Evolutionary conservation across 106 monocot genomes (phyloP).

Genomic region (Dactylorhiza incarnata): DNA sequence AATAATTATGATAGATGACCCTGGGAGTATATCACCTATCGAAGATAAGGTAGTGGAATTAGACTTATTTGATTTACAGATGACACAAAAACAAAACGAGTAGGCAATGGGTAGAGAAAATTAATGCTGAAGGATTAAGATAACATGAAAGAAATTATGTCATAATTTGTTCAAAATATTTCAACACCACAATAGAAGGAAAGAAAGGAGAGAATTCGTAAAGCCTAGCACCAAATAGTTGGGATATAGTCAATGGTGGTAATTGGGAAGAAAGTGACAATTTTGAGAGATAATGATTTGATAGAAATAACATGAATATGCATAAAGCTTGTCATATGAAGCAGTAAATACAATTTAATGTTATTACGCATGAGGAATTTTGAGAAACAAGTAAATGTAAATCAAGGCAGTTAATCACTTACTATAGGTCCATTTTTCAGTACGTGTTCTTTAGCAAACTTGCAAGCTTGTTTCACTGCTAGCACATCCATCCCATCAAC

Average conservation of each 20-base stretch:
- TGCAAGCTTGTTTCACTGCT: slow-evolving; percentile 58
- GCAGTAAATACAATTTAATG: background rate
- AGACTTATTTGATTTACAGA: too few species aligned
- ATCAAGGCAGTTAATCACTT: slow-evolving; percentile 1
- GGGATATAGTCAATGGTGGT: background rate
- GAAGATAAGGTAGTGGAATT: too few species aligned
- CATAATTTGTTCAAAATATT: background rate
- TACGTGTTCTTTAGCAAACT: slow-evolving; percentile 51
- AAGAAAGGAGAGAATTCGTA: background rate
- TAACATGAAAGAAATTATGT: background rate
- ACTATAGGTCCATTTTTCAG: slow-evolving; percentile 59
- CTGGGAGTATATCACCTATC: too few species aligned
- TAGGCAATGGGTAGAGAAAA: background rate
- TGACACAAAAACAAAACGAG: background rate
- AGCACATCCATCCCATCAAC: slow-evolving; percentile 62
- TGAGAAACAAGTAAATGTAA: background rate
- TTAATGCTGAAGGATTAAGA: background rate
- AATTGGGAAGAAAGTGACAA: background rate
- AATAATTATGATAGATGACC: too few species aligned
- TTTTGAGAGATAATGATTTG: background rate
- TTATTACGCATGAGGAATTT: background rate
- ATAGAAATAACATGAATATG: background rate
- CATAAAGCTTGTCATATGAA: background rate
- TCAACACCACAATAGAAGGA: background rate
- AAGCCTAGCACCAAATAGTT: background rate